Evolutionary conservation across 257 asterid species (phyloP).

Genomic region (Solanum sejunctum): DNA sequence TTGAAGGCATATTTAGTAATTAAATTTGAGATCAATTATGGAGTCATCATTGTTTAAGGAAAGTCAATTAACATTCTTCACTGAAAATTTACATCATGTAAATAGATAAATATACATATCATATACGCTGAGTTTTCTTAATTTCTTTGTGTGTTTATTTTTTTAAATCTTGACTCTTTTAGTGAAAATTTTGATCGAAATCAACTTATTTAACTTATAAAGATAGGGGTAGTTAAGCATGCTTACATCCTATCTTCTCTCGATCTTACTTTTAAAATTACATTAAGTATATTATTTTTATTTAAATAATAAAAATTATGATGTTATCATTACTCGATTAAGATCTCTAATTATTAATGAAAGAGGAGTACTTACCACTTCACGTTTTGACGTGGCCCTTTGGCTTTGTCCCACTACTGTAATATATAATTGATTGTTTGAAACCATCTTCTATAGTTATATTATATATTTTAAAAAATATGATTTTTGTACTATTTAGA

Average conservation of each 20-base stretch:
- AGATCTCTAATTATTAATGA: neutral
- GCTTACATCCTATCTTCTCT: rapidly evolving
- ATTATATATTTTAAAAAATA: neutral
- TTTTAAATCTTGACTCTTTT: neutral
- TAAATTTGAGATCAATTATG: neutral
- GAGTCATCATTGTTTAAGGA: neutral
- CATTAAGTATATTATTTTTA: rapidly evolving
- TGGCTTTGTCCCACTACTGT: neutral
- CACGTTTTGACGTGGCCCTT: neutral
- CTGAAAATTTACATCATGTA: neutral
- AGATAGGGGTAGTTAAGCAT: neutral
- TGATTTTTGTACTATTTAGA: neutral
- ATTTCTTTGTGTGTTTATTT: neutral
- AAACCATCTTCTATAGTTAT: neutral
- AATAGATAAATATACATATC: no score
- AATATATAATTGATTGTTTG: neutral
- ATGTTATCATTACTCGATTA: rapidly evolving
- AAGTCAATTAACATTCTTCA: neutral
- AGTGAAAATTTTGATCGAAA: neutral
- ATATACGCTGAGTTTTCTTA: neutral
- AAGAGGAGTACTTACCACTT: neutral
- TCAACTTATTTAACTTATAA: neutral
- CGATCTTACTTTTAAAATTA: neutral
- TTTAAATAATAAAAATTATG: neutral
- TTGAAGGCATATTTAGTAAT: rapidly evolving